A percentile compares a stretch with the other conserved stretches of the same genome.
phyloP scores from a whole-genome alignment of 257 asterid species.

The Solanum bulbocastanum region DNA sequence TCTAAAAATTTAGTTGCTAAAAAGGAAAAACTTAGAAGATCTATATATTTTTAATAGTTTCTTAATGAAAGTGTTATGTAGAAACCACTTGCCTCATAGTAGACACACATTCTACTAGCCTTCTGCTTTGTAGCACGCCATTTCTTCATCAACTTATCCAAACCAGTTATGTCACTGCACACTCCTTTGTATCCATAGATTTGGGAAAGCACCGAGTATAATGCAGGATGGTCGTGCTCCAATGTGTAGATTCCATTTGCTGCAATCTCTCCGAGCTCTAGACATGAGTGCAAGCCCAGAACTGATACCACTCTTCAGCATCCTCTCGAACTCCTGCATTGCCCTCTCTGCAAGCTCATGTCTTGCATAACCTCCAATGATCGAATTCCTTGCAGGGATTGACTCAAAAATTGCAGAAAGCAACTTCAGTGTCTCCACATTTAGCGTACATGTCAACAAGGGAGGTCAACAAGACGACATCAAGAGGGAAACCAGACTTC shows the following conservation, averaged over 20 bases:
- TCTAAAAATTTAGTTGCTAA: not conserved
- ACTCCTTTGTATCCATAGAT: not conserved
- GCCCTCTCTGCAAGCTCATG: conserved; percentile 45
- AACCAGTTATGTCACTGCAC: not conserved
- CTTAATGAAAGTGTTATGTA: not conserved
- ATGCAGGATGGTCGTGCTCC: not conserved
- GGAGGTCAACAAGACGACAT: conserved; percentile 48
- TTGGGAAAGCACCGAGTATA: not conserved
- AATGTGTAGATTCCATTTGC: not conserved
- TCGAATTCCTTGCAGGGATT: conserved; percentile 9
- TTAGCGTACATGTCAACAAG: conserved; percentile 67
- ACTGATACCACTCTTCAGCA: conserved; percentile 6
- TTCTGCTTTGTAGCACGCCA: not conserved
- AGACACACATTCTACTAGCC: not conserved
- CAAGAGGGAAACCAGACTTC: conserved; percentile 29
- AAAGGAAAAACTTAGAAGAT: not conserved
- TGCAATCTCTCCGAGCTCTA: not conserved
- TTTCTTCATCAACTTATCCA: not conserved
- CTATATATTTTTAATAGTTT: not conserved
- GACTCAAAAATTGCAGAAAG: not conserved
- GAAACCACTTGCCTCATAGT: not conserved
- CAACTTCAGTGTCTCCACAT: conserved; percentile 43
- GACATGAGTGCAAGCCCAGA: not conserved
- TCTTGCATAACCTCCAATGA: conserved; percentile 44
- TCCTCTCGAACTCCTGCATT: conserved; percentile 15